Conservation (phyloP, 805 yeast species). For the Candida andamanensis region DNA sequence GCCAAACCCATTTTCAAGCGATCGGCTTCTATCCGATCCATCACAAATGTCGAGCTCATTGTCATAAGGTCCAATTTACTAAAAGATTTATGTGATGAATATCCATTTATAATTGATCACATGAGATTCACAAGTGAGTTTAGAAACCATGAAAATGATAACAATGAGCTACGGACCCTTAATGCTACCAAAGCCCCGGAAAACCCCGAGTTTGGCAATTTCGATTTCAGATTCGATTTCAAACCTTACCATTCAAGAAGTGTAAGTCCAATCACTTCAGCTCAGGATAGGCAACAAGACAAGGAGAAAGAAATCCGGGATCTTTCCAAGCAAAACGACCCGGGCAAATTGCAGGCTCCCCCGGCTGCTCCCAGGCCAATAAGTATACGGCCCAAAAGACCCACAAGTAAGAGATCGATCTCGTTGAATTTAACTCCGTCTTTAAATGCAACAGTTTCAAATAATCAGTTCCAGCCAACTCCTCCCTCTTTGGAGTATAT, state of each 20-base stretch:
- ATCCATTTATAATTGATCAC: conserved; percentile 54
- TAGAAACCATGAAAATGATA: conserved; percentile 22
- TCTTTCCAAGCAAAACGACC: not conserved
- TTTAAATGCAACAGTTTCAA: conserved; percentile 1
- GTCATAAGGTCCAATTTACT: conserved; percentile 54
- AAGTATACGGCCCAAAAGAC: conserved; percentile 4
- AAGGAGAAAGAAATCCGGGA: not conserved
- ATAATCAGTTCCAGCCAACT: conserved; percentile 6
- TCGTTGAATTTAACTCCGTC: conserved; percentile 7
- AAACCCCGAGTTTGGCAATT: conserved; percentile 5
- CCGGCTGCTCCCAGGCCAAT: conserved; percentile 1
- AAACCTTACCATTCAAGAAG: conserved; percentile 13
- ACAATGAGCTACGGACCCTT: not conserved
- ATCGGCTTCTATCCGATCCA: conserved; percentile 62
- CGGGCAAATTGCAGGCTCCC: no score
- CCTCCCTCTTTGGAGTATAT: conserved; percentile 20
- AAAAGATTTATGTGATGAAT: conserved; percentile 49
- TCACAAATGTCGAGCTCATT: conserved; percentile 54
- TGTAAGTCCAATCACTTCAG: conserved; percentile 11
- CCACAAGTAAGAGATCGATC: conserved; percentile 4
- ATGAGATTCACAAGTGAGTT: conserved; percentile 57
- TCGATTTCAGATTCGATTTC: conserved; percentile 10
- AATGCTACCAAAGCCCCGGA: conserved; percentile 1
- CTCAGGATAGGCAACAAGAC: conserved; percentile 2
- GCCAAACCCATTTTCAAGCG: conserved; percentile 28